Conservation (phyloP, 768 basidiomycete species). For the Plicaturopsis crispa region DNA sequence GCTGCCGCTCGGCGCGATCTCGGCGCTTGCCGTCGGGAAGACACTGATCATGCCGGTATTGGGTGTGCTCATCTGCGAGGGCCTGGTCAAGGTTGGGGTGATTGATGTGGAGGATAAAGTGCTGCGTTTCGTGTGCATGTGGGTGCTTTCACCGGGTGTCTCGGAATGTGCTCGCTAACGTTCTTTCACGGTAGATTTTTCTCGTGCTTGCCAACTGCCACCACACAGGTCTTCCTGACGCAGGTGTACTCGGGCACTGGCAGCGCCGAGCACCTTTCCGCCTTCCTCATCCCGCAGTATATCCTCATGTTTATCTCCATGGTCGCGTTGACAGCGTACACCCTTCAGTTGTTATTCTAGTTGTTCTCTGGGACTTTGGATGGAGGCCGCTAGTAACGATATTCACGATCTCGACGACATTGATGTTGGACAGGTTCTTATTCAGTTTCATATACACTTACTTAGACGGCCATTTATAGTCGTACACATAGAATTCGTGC, state of each 20-base stretch:
- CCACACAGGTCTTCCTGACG: constrained; percentile 55
- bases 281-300: constrained; percentile 57
- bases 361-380: not conserved
- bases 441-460: too few species aligned
- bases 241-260: constrained; percentile 65
- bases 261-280: constrained; percentile 49
- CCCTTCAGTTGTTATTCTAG: constrained; percentile 27
- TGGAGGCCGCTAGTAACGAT: not conserved
- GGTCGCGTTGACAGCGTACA: constrained; percentile 28
- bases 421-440: too few species aligned
- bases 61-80: constrained; percentile 49
- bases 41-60: constrained; percentile 52
- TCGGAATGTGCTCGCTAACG: not conserved
- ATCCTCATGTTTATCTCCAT: constrained; percentile 30
- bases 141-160: constrained; percentile 16
- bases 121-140: constrained; percentile 64
- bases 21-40: constrained; percentile 42
- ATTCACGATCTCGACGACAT: too few species aligned
- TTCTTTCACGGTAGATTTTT: constrained; percentile 33
- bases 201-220: constrained; percentile 55
- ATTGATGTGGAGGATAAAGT: constrained; percentile 48
- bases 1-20: constrained; percentile 46
- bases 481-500: too few species aligned
- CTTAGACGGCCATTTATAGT: too few species aligned
- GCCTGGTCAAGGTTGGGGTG: constrained; percentile 37